Base-by-base conservation (phyloP, 1,284 basidiomycete genomes). In the Apiotrichum sp. region DNA sequence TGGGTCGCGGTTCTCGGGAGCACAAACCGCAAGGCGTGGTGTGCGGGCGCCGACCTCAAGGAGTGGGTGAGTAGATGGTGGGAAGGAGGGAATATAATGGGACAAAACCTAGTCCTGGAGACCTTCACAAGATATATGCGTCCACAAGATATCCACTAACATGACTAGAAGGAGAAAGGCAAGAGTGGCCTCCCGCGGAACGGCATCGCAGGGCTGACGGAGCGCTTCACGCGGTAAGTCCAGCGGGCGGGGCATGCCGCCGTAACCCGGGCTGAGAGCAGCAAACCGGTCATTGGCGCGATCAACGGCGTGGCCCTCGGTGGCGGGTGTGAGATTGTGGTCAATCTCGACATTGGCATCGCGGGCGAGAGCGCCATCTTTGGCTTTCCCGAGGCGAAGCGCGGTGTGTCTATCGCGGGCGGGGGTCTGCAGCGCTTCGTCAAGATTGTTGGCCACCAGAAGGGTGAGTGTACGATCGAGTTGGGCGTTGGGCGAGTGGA, bases 231-330 rank as follows among this genome's bases (percentile, higher is more conserved):
- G 22, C 52, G 50, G 54, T 56, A n/a, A 9, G 55, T 47, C 9
- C 7, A 13, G 36, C 7, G 36, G 36, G 8, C 36, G 36, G 32
- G 13, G 5, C 13, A 8, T 6, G 33, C 10, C 14, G 29, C 6
- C 44, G 7, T 46, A 22, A 6, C 3, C 32, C 3, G 14, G 44
- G 11, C 47, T 50, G 22, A 50, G 29, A 44, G 55, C 43, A 56
- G 57, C 32, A 61, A 61, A 48, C 59, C 59, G 4, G 49, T 61
- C 54, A 61, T 61, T 9, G 59, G 59, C 16, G 59, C 59, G 1
- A 56, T 61, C 39, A 50, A 53, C 45, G 59, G 59, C 22, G 50
- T 54, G 39, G 59, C 56, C 0, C 54, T 61, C 31, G 59, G 59
- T 6, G 59, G 59, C 22, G 59, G 59, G 9, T 36, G 31, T n/a